Percentiles rank a stretch among this genome's conserved stretches.
Conservation (phyloP, 2,329 filamentous ascomycete genomes). For the Calonectria pseudoturangicola region DNA sequence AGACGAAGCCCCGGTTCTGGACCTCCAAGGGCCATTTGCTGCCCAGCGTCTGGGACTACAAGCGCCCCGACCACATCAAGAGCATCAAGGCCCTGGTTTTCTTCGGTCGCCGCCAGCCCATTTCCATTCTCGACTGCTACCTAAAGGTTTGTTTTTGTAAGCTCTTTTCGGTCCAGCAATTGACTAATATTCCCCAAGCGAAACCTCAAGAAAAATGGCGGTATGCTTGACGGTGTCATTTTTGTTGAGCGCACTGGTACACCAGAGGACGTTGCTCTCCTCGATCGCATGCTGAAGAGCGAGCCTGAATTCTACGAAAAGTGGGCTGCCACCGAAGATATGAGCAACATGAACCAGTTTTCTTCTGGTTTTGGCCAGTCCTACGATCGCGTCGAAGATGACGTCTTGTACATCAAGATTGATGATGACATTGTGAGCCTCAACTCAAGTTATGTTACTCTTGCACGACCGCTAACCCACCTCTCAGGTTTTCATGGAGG, state of each 20-base stretch:
- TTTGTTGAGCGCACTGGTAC: conserved; percentile 66
- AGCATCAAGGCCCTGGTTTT: conserved; percentile 68
- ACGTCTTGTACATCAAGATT: conserved; percentile 64
- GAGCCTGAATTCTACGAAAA: conserved; percentile 61
- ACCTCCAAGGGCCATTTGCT: conserved; percentile 46
- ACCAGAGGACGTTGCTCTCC: conserved; percentile 61
- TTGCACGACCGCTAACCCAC: conserved; percentile 11
- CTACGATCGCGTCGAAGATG: conserved; percentile 67
- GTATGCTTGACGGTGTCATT: conserved; percentile 66
- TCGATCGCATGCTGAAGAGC: conserved; percentile 61
- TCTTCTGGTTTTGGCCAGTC: conserved; percentile 60
- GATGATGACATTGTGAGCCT: conserved; percentile 62
- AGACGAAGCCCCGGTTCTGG: conserved; percentile 50
- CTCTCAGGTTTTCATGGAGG: conserved; percentile 60
- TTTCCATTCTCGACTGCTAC: conserved; percentile 69
- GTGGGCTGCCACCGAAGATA: conserved; percentile 57
- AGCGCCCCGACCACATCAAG: conserved; percentile 44
- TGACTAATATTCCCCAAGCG: conserved; percentile 54
- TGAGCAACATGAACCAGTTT: conserved; percentile 55
- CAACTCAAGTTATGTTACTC: background rate
- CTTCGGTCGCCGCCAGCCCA: conserved; percentile 65
- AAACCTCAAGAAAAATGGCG: conserved; percentile 66
- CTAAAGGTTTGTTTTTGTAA: conserved; percentile 57
- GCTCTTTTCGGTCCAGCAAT: background rate
- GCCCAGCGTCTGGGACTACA: conserved; percentile 45